phyloP scores from a whole-genome alignment of 805 yeast genomes.

The Maudiozyma pseudohumilis region DNA sequence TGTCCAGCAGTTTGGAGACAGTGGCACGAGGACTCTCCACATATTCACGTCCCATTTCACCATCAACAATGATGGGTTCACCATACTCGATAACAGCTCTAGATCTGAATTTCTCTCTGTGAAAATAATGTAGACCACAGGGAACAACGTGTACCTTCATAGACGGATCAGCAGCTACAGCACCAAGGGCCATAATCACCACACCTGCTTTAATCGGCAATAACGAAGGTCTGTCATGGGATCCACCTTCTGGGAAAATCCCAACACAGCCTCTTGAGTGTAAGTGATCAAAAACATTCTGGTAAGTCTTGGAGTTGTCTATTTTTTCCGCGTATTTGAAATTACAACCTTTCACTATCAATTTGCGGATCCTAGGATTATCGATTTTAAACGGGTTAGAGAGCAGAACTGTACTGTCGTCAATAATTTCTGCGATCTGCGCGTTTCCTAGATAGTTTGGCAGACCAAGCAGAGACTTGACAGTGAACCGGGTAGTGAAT shows the following conservation, averaged over 20 bases:
- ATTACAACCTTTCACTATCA: conserved; percentile 46
- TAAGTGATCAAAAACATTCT: conserved; percentile 72
- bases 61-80: conserved; percentile 61
- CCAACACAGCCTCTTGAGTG: conserved; percentile 75
- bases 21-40: conserved; percentile 61
- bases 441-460: conserved; percentile 72
- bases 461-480: conserved; percentile 60
- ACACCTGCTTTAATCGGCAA: conserved; percentile 95
- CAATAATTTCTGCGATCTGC: conserved; percentile 53
- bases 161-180: conserved; percentile 65
- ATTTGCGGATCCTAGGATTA: conserved; percentile 33
- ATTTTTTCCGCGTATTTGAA: conserved; percentile 73
- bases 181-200: conserved; percentile 95
- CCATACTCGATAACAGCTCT: conserved; percentile 93
- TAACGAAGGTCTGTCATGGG: conserved; percentile 88
- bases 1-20: conserved; percentile 58
- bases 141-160: conserved; percentile 82
- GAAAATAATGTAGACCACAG: conserved; percentile 93
- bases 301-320: conserved; percentile 74
- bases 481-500: conserved; percentile 55
- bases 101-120: conserved; percentile 86
- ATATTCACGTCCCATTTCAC: conserved; percentile 55
- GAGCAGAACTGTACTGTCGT: conserved; percentile 62
- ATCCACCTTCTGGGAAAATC: conserved; percentile 96
- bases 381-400: conserved; percentile 57